A percentile compares a stretch with the other conserved stretches of the same genome.
These are phyloP conservation scores for Akebia trifoliata DNA, from an alignment of 164 flowering plant species.

Conservation along the genomic window DNA sequence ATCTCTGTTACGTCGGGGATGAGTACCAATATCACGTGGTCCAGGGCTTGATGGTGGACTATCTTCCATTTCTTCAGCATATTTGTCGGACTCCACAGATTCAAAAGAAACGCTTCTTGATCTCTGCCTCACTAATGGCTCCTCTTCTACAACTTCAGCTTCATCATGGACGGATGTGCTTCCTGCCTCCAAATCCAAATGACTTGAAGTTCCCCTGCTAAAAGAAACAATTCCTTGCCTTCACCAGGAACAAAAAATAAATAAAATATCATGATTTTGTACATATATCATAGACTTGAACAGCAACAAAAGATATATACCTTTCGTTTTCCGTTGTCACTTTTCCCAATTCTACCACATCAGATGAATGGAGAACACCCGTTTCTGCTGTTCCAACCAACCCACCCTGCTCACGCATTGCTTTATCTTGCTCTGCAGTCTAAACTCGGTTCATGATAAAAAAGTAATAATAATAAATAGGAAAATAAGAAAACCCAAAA, in stretches of 20 bases:
- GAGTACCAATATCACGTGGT: constrained; percentile 18
- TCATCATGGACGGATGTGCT: constrained; percentile 57
- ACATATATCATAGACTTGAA: neutral
- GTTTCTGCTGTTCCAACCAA: constrained; percentile 30
- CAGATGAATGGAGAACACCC: constrained; percentile 24
- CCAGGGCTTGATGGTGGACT: constrained; percentile 52
- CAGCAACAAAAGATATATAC: constrained; percentile 27
- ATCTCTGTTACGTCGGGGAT: constrained; percentile 33
- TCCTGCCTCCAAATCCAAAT: constrained; percentile 45
- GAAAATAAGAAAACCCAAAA: constrained; percentile 2
- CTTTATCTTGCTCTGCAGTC: constrained; percentile 80
- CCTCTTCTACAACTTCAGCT: constrained; percentile 61
- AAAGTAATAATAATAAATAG: neutral
- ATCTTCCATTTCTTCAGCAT: constrained; percentile 31
- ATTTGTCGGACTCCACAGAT: constrained; percentile 33
- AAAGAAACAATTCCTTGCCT: constrained; percentile 30
- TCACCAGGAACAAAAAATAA: constrained; percentile 16
- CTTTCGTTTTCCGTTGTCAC: constrained; percentile 42
- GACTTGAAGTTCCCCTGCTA: constrained; percentile 21
- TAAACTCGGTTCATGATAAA: constrained; percentile 28
- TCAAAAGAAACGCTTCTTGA: constrained; percentile 41
- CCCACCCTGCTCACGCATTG: constrained; percentile 37
- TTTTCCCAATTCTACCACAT: constrained; percentile 30
- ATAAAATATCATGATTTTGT: constrained; percentile 8
- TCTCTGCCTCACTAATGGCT: constrained; percentile 61